Evolutionary conservation across 768 basidiomycete species (phyloP), one percentile per base, ranked within the genome.

Genomic region (Boletus sp.): DNA sequence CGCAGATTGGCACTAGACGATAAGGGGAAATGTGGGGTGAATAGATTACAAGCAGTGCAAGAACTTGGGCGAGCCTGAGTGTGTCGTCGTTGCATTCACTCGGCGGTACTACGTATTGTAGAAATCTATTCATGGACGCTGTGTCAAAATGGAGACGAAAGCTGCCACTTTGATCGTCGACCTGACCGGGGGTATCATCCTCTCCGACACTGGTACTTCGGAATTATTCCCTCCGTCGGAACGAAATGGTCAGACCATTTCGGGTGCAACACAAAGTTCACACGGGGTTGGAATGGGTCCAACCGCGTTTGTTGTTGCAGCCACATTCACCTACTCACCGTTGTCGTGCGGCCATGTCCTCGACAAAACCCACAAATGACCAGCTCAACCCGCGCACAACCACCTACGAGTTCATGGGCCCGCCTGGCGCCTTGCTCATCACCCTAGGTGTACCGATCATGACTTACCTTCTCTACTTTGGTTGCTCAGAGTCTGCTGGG

Each of bases 351-450:
- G 11, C 44, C 58, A 65, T 71, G 67, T 63, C 68, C 42, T 50
- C 63, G 32, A 59, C 53, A 36, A 64, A 64, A 49, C 33, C 56
- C 3, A 45, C 46, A 57, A 64, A 62, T 63, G 69, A 60, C 30
- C 71, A 83, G 55, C 75, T 87, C 64, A 91, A 91, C 62, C 91
- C 90, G 0, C 80, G 78, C 50, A 89, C 92, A 35, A 84, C 77
- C 0, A 70, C 76, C 42, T 94, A 88, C 72, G 93, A 95, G 67
- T 95, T 95, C 67, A 69, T 90, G 45, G 92, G 92, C 0, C 91
- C 92, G 4, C 82, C 80, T 5, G 92, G 92, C 4, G 90, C 93
- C 0, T 65, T 87, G 47, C 75, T 84, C 56, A 80, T 95, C 62
- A 83, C 85, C 3, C 50, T 92, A 41, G 80, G 81, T 14, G 88